phyloP scores from a whole-genome alignment of 768 basidiomycete genomes.

The Phaeotremella skinneri region DNA sequence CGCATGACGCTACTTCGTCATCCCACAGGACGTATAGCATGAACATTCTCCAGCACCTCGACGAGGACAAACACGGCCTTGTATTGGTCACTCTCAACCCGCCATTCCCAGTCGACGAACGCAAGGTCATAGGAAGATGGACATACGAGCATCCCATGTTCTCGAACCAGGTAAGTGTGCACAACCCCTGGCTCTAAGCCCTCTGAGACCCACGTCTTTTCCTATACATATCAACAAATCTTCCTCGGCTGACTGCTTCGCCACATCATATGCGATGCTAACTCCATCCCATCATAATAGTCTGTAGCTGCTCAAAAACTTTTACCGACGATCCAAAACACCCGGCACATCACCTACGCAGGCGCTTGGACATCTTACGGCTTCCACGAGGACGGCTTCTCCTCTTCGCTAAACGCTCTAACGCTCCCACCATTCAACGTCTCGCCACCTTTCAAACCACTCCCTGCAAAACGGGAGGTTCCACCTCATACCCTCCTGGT shows the following conservation, averaged over 20 bases:
- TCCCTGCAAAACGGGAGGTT: constrained; percentile 34
- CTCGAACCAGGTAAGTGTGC: constrained; percentile 55
- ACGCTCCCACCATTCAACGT: constrained; percentile 31
- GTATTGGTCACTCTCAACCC: constrained; percentile 73
- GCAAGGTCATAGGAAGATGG: constrained; percentile 58
- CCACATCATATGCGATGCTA: neutral
- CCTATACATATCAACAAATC: too few species aligned
- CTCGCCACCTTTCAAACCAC: constrained; percentile 36
- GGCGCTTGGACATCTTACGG: constrained; percentile 75
- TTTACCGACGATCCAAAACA: constrained; percentile 63
- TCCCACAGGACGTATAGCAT: constrained; percentile 61
- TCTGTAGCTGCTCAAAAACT: constrained; percentile 60
- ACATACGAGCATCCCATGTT: constrained; percentile 70
- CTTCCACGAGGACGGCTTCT: constrained; percentile 78
- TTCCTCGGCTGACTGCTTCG: too few species aligned
- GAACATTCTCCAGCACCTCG: constrained; percentile 71
- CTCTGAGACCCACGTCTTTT: too few species aligned
- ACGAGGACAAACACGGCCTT: constrained; percentile 60
- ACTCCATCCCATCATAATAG: constrained; percentile 36
- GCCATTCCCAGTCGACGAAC: constrained; percentile 60
- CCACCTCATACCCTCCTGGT: constrained; percentile 6
- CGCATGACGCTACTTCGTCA: too few species aligned
- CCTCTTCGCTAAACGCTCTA: constrained; percentile 52
- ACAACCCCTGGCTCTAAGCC: neutral
- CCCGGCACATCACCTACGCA: constrained; percentile 62